These are phyloP conservation scores for Lachnellula arida DNA, from an alignment of 2,329 filamentous ascomycete species.

Conservation along the genomic window DNA sequence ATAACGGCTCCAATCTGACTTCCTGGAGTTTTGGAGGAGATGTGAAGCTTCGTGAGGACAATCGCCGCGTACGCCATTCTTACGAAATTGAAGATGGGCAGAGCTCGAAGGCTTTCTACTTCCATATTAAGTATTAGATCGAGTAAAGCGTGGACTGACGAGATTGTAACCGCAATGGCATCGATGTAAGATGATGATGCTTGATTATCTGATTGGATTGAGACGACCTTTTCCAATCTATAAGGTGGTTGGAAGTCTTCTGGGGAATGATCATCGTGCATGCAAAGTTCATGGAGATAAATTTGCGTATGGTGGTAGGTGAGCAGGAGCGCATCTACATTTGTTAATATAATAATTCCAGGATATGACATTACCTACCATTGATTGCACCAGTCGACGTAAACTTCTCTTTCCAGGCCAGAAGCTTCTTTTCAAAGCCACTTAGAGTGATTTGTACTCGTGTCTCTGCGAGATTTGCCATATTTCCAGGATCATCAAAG, in stretches of 20 bases:
- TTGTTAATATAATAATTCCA: not conserved
- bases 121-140: conserved; percentile 44
- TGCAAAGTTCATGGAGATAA: conserved; percentile 52
- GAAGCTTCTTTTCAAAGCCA: conserved; percentile 46
- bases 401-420: conserved; percentile 37
- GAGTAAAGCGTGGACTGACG: conserved; percentile 45
- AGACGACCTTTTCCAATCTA: conserved; percentile 21
- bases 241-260: conserved; percentile 40
- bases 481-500: conserved; percentile 34
- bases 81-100: conserved; percentile 46
- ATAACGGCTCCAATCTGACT: conserved; percentile 64
- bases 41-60: conserved; percentile 52
- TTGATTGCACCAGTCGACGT: conserved; percentile 27
- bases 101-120: conserved; percentile 37
- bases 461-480: conserved; percentile 46
- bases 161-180: conserved; percentile 44
- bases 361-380: conserved; percentile 5
- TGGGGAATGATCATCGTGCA: conserved; percentile 48
- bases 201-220: conserved; percentile 16
- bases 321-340: conserved; percentile 25
- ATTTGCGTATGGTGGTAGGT: conserved; percentile 46
- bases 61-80: conserved; percentile 48
- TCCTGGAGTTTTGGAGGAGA: conserved; percentile 53
- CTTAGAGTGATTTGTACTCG: conserved; percentile 47
- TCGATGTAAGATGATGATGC: conserved; percentile 42